Evolutionary conservation across 306 rosid species (phyloP), one percentile per base, ranked within the genome.

Genomic region (Pterocarpus santalinus): DNA sequence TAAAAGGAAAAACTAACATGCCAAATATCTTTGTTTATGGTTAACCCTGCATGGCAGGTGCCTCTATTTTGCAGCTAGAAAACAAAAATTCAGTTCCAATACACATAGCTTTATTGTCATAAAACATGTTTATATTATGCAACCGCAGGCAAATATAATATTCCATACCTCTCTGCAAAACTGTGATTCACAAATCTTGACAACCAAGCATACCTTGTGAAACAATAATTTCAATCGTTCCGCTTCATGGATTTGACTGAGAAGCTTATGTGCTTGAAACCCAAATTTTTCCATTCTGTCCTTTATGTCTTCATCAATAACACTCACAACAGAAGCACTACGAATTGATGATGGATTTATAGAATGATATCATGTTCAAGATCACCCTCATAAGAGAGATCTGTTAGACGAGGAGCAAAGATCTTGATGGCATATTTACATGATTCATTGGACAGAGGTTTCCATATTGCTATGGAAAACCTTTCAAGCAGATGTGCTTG

Each of bases 321-420:
- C 85, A 83, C 80, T 53, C 41, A 83, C 89, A 11, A 86, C 10
- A 16, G 89, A 83, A 33, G 89, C 85, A 44, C 52, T 58, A 32
- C n/a, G 62, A 65, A 86, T 49, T 2, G 60, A 83, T 1, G 74
- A 43, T 3, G 77, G 53, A 55, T 86, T 41, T 28, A 36, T 1
- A 86, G 76, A 65, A 71, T 0, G 11, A 86, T 51, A 1, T 75
- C 74, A 3, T 75, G 80, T 5, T 47, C 80, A 11, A 86, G 82
- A 82, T 86, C 85, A 16, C 89, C 87, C 80, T 80, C 77, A 65
- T 86, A 86, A 70, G 74, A 79, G 76, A 86, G 83, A 58, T 83
- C 80, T 1, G 53, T 80, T 12, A 80, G 57, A 39, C 13, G 0
- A 4, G 63, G 72, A 53, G 81, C 68, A 52, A 12, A 52, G 69